Conservation (phyloP, 768 basidiomycete species). For the Rubroboletus satanas region DNA sequence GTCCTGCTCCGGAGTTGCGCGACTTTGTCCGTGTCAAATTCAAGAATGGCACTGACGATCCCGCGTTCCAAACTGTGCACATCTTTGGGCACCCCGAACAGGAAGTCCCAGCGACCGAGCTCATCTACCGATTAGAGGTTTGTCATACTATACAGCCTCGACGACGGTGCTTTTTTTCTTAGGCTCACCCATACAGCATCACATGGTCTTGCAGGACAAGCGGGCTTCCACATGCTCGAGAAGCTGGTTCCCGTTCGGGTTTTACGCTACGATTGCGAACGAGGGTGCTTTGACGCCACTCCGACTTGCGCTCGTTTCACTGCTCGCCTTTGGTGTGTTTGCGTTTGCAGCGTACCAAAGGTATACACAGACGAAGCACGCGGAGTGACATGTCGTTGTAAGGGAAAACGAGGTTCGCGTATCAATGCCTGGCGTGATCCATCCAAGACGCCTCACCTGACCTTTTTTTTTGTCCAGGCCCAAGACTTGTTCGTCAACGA, state of each 20-base stretch:
- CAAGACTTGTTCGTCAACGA: too few species aligned
- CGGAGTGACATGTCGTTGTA: constrained; percentile 1
- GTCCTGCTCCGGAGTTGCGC: constrained; percentile 70
- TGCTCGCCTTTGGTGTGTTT: constrained; percentile 14
- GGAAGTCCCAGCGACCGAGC: constrained; percentile 46
- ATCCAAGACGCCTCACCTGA: neutral
- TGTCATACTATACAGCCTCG: constrained; percentile 5
- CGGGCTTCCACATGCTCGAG: constrained; percentile 40
- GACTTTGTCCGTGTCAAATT: constrained; percentile 38
- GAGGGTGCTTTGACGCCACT: neutral
- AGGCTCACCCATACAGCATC: constrained; percentile 26
- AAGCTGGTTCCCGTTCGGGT: constrained; percentile 24
- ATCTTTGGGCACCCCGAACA: too few species aligned
- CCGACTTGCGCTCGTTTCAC: constrained; percentile 1
- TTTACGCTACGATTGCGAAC: neutral
- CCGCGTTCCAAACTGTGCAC: too few species aligned
- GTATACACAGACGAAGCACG: constrained; percentile 6
- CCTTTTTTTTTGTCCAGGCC: too few species aligned
- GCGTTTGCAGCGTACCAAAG: constrained; percentile 13
- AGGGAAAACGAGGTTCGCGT: constrained; percentile 12
- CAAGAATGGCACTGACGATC: too few species aligned
- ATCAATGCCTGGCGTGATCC: neutral
- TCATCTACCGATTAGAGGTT: constrained; percentile 78
- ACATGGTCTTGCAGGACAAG: constrained; percentile 35
- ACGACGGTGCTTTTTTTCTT: too few species aligned